These are phyloP conservation scores for Lyophyllum shimeji DNA, from an alignment of 768 basidiomycete species.

Conservation along the genomic window DNA sequence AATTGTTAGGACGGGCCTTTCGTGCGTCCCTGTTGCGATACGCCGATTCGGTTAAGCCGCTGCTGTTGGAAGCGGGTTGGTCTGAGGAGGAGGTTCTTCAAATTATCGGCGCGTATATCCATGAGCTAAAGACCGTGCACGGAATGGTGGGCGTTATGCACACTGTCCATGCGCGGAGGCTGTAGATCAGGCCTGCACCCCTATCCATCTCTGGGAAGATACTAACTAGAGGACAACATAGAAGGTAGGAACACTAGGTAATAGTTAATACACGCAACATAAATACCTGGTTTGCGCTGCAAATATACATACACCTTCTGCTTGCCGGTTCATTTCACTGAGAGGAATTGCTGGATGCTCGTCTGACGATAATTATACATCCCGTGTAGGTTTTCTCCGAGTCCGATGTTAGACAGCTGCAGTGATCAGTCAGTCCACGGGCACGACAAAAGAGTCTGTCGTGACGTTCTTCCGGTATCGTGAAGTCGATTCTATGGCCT, in stretches of 20 bases:
- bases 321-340: no score
- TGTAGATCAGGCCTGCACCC: not conserved
- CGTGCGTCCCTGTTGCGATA: slow-evolving; percentile 40
- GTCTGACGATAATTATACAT: no score
- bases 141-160: slow-evolving; percentile 52
- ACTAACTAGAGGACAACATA: not conserved
- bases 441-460: no score
- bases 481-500: no score
- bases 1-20: slow-evolving; percentile 40
- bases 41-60: slow-evolving; percentile 45
- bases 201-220: no score
- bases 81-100: slow-evolving; percentile 33
- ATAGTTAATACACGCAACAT: not conserved
- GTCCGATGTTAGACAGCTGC: no score
- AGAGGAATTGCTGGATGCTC: no score
- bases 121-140: slow-evolving; percentile 43
- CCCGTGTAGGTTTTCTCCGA: no score
- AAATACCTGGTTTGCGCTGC: not conserved
- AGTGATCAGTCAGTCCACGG: no score
- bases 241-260: not conserved
- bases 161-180: slow-evolving; percentile 43
- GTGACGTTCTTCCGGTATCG: no score
- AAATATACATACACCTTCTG: not conserved
- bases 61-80: slow-evolving; percentile 43
- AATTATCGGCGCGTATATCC: slow-evolving; percentile 40